Evolutionary conservation across 2,329 filamentous ascomycete species (phyloP), one percentile per base, ranked within the genome.

Genomic region (Colletotrichum sidae): DNA sequence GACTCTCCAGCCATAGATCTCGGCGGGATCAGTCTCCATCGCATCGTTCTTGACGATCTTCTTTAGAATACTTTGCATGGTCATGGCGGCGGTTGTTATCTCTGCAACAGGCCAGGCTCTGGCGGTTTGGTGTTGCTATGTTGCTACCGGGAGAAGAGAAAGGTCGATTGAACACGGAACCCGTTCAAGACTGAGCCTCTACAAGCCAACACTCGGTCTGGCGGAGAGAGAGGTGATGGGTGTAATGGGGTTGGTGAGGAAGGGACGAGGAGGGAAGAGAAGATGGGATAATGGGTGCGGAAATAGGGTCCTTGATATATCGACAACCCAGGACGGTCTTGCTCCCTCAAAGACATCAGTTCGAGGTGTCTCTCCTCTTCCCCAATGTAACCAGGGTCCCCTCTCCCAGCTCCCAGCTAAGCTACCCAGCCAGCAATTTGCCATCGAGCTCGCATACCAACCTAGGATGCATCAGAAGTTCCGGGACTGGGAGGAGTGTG

Each of bases 1-100:
- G 11, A 90, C 87, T 66, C 88, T 84, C 89, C 88, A 91, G 70
- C 87, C 87, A 73, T 91, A 91, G 68, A 91, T 88, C 76, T 91
- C 86, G 55, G 83, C 80, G n/a, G 89, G 89, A 74, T 91, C 89
- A 55, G 79, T 78, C 74, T 83, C 86, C 84, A 91, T 90, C 59
- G 89, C 86, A 70, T 91, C 81, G 75, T 84, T 84, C 70, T 78
- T 78, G 70, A 83, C 80, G 70, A 84, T 81, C 69, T 78, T 80
- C 65, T 71, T 76, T 60, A 83, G 72, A 42, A 78, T 47, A 58
- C 53, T 52, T 37, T 68, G 63, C 63, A 66, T 63, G 17, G 38
- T 25, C 45, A 69, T 69, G 15, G 17, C 35, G 67, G 56, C 39
- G 56, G 54, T 50, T 64, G 17, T 42, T 53, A 46, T 45, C 39